Conservation (phyloP, 164 flowering plant species). For the Vitis rotundifolia region DNA sequence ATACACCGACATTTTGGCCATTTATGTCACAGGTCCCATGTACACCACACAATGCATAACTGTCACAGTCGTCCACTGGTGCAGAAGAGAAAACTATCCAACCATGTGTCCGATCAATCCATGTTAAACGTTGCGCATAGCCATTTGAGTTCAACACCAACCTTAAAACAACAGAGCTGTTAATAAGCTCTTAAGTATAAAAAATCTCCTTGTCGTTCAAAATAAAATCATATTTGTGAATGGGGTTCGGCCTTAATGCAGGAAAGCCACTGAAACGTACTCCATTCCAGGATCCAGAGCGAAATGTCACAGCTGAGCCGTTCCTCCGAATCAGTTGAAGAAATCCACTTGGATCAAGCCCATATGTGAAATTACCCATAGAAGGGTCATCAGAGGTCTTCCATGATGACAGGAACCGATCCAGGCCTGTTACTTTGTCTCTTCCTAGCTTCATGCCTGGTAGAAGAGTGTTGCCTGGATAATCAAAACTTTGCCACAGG, state of each 20-base stretch:
- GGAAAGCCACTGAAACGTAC: neutral
- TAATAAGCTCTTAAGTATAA: no score
- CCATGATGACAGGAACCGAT: no score
- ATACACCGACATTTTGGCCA: conserved; percentile 28
- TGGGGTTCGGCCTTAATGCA: neutral
- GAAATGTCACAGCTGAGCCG: neutral
- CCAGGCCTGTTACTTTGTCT: no score
- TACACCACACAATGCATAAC: conserved; percentile 16
- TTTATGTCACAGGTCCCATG: conserved; percentile 21
- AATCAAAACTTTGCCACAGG: no score
- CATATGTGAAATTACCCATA: no score
- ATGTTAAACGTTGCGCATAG: neutral
- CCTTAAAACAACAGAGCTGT: neutral
- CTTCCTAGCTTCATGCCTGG: no score
- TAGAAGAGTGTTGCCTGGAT: no score
- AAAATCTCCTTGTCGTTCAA: no score
- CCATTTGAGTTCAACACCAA: conserved; percentile 12
- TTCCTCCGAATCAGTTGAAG: neutral
- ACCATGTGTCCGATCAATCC: conserved; percentile 12
- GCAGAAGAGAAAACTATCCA: conserved; percentile 11
- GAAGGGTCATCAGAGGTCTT: no score
- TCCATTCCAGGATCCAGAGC: conserved; percentile 19
- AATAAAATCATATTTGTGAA: no score
- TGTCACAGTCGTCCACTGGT: conserved; percentile 13
- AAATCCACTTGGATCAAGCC: no score